Evolutionary conservation across 305 asterid species (phyloP).

Genomic region (Fraxinus paxiana): DNA sequence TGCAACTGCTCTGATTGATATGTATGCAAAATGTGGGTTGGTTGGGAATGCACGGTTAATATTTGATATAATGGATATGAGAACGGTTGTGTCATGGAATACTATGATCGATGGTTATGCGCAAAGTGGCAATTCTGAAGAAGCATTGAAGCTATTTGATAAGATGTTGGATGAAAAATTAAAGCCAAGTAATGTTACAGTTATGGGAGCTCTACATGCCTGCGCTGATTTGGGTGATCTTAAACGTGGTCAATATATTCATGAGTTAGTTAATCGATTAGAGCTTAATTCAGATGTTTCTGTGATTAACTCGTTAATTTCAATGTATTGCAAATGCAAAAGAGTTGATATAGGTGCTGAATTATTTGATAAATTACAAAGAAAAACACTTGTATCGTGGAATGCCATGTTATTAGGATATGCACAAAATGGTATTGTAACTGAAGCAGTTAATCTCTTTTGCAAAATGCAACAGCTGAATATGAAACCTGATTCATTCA

Average conservation of each 20-base stretch:
- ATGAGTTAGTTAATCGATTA: constrained; percentile 40
- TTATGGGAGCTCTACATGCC: constrained; percentile 78
- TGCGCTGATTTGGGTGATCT: constrained; percentile 60
- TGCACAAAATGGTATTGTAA: constrained; percentile 63
- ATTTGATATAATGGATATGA: constrained; percentile 56
- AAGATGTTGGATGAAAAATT: constrained; percentile 60
- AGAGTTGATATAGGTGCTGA: constrained; percentile 57
- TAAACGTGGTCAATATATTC: constrained; percentile 57
- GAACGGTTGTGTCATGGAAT: constrained; percentile 79
- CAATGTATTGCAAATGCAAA: constrained; percentile 90
- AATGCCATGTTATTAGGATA: constrained; percentile 82
- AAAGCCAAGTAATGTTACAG: constrained; percentile 66
- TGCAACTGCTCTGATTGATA: constrained; percentile 59
- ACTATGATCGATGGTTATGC: constrained; percentile 83
- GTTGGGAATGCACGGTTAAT: constrained; percentile 41
- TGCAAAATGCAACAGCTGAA: constrained; percentile 52
- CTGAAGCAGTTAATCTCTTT: constrained; percentile 62
- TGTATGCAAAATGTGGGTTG: constrained; percentile 77
- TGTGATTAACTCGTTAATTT: constrained; percentile 68
- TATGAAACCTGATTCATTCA: constrained; percentile 71
- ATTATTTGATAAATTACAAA: constrained; percentile 46
- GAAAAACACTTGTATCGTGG: constrained; percentile 78
- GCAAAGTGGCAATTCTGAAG: constrained; percentile 62
- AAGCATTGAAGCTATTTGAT: constrained; percentile 62
- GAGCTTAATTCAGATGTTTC: constrained; percentile 54